Percentiles rank a stretch among this genome's conserved stretches.
These are phyloP conservation scores for Ceratocystis ficicola DNA, from an alignment of 2,329 filamentous ascomycete genomes.

Conservation along the genomic window DNA sequence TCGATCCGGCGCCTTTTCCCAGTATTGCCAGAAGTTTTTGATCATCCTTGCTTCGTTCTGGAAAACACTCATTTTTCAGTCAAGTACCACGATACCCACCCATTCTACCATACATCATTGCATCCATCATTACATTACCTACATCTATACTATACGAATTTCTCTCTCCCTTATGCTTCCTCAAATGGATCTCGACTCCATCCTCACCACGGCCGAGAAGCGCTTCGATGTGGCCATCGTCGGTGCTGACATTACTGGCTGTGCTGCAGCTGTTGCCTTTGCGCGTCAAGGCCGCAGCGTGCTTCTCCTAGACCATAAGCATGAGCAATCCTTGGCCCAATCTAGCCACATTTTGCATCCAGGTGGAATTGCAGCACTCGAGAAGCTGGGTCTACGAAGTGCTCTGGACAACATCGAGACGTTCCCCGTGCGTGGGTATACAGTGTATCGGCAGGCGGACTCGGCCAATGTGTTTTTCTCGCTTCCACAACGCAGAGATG, in stretches of 20 bases:
- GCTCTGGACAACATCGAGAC: constrained; percentile 69
- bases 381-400: constrained; percentile 63
- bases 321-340: constrained; percentile 78
- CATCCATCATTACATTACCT: neutral
- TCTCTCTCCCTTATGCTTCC: neutral
- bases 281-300: constrained; percentile 85
- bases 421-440: constrained; percentile 16
- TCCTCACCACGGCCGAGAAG: constrained; percentile 3
- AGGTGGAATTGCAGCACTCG: constrained; percentile 69
- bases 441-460: constrained; percentile 1
- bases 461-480: constrained; percentile 16
- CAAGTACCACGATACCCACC: neutral
- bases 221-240: constrained; percentile 58
- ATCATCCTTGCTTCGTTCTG: neutral
- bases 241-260: constrained; percentile 82
- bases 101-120: neutral
- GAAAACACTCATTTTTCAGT: neutral
- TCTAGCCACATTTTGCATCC: constrained; percentile 91
- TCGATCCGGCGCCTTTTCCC: neutral
- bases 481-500: neutral
- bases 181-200: neutral
- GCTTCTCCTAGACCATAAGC: constrained; percentile 58
- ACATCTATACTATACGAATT: neutral
- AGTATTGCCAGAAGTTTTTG: neutral
- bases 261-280: constrained; percentile 70